Evolutionary conservation across 2,329 filamentous ascomycete species (phyloP).

Genomic region (Fusarium verrucosum): DNA sequence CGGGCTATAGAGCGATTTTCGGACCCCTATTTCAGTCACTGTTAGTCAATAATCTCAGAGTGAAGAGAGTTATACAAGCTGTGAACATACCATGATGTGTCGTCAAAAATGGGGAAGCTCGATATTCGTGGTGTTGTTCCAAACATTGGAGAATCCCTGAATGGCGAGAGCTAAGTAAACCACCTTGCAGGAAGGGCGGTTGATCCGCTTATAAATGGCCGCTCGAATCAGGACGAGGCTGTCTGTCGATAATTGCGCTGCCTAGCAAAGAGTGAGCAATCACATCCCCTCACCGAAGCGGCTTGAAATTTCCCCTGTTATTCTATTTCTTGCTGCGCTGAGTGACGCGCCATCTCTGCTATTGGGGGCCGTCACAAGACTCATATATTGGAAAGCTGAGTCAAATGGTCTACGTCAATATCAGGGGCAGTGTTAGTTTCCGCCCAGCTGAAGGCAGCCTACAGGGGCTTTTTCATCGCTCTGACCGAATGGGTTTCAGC

Average conservation of each 20-base stretch:
- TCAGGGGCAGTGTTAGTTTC: slow-evolving; percentile 27
- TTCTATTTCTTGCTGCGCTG: neutral
- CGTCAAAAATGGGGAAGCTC: slow-evolving; percentile 16
- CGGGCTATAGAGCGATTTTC: slow-evolving; percentile 50
- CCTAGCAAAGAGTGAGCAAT: slow-evolving; percentile 8
- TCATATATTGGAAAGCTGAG: slow-evolving; percentile 22
- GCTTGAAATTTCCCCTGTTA: neutral
- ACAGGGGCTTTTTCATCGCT: slow-evolving; percentile 11
- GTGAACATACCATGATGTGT: slow-evolving; percentile 41
- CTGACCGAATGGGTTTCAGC: slow-evolving; percentile 6
- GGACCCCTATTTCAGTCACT: slow-evolving; percentile 50
- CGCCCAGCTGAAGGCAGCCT: slow-evolving; percentile 23
- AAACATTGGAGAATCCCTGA: slow-evolving; percentile 26
- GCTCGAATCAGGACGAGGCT: slow-evolving; percentile 18
- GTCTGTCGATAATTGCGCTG: slow-evolving; percentile 16
- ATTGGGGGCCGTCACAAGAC: slow-evolving; percentile 29
- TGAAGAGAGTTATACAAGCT: neutral
- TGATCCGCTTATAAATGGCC: slow-evolving; percentile 20
- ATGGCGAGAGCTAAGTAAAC: neutral
- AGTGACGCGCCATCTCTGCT: neutral
- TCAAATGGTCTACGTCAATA: slow-evolving; percentile 19
- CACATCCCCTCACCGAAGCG: slow-evolving; percentile 10
- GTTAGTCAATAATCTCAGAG: neutral
- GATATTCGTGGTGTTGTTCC: neutral
- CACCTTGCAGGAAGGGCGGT: neutral